A percentile compares a stretch with the other conserved stretches of the same genome.
Evolutionary conservation across 805 yeast species (phyloP).

Genomic region (Wickerhamomyces mucosus): DNA sequence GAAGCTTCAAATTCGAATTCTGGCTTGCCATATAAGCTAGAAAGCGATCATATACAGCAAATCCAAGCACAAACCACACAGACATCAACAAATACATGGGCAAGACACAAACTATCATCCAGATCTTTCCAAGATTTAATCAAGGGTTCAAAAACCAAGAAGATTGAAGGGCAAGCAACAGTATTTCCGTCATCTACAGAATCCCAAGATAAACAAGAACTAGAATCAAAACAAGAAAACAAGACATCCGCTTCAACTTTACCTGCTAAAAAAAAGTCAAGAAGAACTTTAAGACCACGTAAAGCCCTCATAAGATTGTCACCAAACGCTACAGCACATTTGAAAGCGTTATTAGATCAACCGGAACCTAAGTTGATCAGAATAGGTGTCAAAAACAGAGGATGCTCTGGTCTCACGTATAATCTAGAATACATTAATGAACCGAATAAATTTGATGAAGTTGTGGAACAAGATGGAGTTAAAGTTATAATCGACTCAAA

Average conservation of each 20-base stretch:
- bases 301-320: constrained; percentile 83
- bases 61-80: not conserved
- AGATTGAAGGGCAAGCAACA: constrained; percentile 6
- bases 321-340: constrained; percentile 65
- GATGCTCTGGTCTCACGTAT: constrained; percentile 93
- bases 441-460: constrained; percentile 94
- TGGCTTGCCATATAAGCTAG: not conserved
- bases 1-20: not conserved
- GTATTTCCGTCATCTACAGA: constrained; percentile 6
- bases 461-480: constrained; percentile 88
- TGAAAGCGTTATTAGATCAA: constrained; percentile 54
- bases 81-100: constrained; percentile 11
- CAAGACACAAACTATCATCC: constrained; percentile 19
- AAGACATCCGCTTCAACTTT: constrained; percentile 10
- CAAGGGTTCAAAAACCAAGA: constrained; percentile 9
- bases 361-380: constrained; percentile 87
- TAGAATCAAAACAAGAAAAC: constrained; percentile 4
- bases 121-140: constrained; percentile 19
- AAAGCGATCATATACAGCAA: not conserved
- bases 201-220: constrained; percentile 1
- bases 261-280: constrained; percentile 25
- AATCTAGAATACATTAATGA: constrained; percentile 80
- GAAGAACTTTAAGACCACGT: constrained; percentile 74
- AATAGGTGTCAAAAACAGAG: constrained; percentile 91
- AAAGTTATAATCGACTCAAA: constrained; percentile 90